Percentiles rank a stretch among this genome's conserved stretches.
These are phyloP conservation scores for Elaeagnus macrophylla DNA, from an alignment of 306 rosid genomes.

Conservation along the genomic window DNA sequence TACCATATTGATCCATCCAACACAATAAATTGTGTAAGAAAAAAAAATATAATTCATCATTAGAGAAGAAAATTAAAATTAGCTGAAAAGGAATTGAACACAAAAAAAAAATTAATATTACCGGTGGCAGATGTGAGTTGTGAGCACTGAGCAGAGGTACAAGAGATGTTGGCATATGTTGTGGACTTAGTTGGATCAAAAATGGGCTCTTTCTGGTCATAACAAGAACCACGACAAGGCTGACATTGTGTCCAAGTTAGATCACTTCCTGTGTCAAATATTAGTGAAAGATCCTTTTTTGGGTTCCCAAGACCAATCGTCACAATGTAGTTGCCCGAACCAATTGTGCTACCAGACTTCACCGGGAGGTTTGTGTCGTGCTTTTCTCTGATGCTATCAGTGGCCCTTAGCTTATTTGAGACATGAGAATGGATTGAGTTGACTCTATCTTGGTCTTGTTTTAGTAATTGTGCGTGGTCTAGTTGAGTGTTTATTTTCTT, in stretches of 20 bases:
- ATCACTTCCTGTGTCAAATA: constrained; percentile 63
- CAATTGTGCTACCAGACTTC: constrained; percentile 35
- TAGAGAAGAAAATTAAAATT: no score
- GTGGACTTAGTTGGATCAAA: constrained; percentile 38
- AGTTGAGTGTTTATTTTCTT: background rate
- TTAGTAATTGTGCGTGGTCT: constrained; percentile 5
- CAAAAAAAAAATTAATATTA: background rate
- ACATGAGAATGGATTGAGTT: constrained; percentile 11
- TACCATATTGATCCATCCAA: background rate
- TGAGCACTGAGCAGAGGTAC: constrained; percentile 31
- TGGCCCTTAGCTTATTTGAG: background rate
- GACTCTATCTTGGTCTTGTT: constrained; percentile 19
- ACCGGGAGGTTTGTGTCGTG: constrained; percentile 35
- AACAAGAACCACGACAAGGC: constrained; percentile 49
- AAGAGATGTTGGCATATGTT: constrained; percentile 39
- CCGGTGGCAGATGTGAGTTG: constrained; percentile 48
- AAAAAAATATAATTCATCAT: background rate
- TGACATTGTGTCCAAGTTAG: constrained; percentile 76
- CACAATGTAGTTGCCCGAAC: constrained; percentile 53
- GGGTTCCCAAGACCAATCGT: constrained; percentile 61
- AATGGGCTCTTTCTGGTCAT: constrained; percentile 38
- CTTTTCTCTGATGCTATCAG: background rate
- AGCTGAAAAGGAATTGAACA: background rate
- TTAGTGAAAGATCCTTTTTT: constrained; percentile 33
- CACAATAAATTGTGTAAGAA: background rate